Percentiles rank a stretch among this genome's conserved stretches.
These are phyloP conservation scores for Phytomonas francai DNA, from an alignment of 208 protist genomes.

Conservation along the genomic window DNA sequence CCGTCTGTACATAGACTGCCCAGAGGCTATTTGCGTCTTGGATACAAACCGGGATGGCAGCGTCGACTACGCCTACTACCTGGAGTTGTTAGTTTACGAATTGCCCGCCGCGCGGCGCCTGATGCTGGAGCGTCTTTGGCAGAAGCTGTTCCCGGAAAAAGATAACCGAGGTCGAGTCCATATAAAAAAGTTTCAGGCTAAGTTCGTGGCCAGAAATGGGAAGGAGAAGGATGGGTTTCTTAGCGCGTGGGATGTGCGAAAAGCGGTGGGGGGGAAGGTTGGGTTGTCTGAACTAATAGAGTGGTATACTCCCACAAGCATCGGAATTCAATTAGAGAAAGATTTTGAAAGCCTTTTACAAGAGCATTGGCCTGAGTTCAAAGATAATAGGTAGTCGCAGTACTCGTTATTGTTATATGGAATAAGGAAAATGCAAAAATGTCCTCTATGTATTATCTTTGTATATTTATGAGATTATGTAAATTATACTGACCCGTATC, in stretches of 20 bases:
- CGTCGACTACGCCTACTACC: conserved; percentile 65
- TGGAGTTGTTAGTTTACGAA: conserved; percentile 37
- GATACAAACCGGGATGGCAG: conserved; percentile 72
- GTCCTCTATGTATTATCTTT: conserved; percentile 5
- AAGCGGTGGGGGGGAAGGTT: conserved; percentile 32
- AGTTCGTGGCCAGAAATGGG: conserved; percentile 44
- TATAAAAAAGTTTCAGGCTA: conserved; percentile 49
- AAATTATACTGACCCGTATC: not conserved
- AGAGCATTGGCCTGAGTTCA: conserved; percentile 48
- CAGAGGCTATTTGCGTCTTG: conserved; percentile 29
- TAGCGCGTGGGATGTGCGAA: conserved; percentile 69
- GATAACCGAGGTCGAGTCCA: conserved; percentile 35
- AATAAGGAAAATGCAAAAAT: conserved; percentile 1
- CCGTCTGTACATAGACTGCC: conserved; percentile 62
- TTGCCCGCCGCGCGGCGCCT: conserved; percentile 46
- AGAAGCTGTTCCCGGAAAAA: conserved; percentile 36
- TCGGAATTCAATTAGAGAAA: conserved; percentile 38
- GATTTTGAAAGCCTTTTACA: conserved; percentile 55
- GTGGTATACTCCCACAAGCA: conserved; percentile 69
- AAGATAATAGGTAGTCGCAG: not conserved
- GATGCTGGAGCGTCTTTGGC: conserved; percentile 79
- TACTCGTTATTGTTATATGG: too few relatives aligned
- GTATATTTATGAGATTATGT: not conserved
- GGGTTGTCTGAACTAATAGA: conserved; percentile 48
- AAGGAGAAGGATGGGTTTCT: conserved; percentile 68